These are phyloP conservation scores for Hemileia vastatrix DNA, from an alignment of 1,284 basidiomycete species.

Conservation along the genomic window DNA sequence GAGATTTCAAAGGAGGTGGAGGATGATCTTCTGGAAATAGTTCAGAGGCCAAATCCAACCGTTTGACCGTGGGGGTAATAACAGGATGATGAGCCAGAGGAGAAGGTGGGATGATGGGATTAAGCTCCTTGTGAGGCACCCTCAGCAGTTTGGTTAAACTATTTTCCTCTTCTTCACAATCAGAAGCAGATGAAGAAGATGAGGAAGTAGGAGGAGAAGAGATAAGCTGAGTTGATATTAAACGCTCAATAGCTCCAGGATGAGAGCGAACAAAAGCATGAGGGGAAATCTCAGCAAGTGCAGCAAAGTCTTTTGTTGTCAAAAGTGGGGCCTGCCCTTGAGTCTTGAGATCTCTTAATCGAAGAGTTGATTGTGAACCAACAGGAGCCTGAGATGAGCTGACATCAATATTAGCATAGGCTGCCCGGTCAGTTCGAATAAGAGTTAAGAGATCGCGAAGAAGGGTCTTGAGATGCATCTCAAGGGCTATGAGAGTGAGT, in stretches of 20 bases:
- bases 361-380: not conserved
- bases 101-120: not conserved
- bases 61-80: not conserved
- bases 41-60: not conserved
- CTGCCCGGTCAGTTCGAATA: constrained; percentile 12
- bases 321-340: constrained; percentile 14
- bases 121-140: too few relatives aligned
- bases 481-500: constrained; percentile 40
- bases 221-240: not conserved
- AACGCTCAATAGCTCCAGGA: constrained; percentile 12
- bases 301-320: constrained; percentile 8
- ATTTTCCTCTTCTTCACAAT: not conserved
- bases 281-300: constrained; percentile 16
- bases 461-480: constrained; percentile 29
- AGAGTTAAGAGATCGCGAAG: constrained; percentile 11
- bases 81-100: not conserved
- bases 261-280: constrained; percentile 16
- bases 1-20: not conserved
- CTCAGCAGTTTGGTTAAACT: too few relatives aligned
- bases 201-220: not conserved
- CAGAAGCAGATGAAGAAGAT: not conserved
- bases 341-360: constrained; percentile 16
- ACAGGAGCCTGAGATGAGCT: not conserved
- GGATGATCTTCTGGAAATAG: not conserved
- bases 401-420: not conserved